These are phyloP conservation scores for Aureobasidium sp. DNA, from an alignment of 2,329 filamentous ascomycete species.

Conservation along the genomic window DNA sequence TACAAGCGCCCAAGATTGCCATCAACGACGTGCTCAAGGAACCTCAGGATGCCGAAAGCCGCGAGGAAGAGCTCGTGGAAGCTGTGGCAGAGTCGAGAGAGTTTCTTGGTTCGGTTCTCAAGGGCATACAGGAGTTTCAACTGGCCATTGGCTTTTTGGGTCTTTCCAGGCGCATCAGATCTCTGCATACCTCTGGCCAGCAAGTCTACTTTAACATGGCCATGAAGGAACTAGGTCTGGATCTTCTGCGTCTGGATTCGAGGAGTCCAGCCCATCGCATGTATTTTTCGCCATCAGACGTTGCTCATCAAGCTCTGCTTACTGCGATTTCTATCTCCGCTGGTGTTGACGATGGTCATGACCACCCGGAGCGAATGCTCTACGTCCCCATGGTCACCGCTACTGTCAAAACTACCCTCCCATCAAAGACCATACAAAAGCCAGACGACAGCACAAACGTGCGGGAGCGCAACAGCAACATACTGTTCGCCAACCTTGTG, in stretches of 20 bases:
- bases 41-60: conserved; percentile 61
- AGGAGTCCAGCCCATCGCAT: conserved; percentile 93
- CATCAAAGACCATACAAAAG: conserved; percentile 85
- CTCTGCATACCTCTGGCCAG: conserved; percentile 58
- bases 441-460: conserved; percentile 57
- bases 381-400: conserved; percentile 98
- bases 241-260: conserved; percentile 83
- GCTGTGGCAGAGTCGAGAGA: conserved; percentile 89
- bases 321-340: conserved; percentile 89
- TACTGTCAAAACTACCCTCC: conserved; percentile 85
- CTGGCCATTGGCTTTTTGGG: conserved; percentile 89
- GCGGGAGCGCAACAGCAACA: conserved; percentile 84
- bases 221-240: conserved; percentile 93
- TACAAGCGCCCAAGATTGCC: conserved; percentile 26
- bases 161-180: conserved; percentile 70
- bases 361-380: conserved; percentile 75
- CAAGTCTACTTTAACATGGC: conserved; percentile 78
- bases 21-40: conserved; percentile 17
- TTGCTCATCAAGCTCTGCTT: conserved; percentile 88
- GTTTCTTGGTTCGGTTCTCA: conserved; percentile 80
- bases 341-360: conserved; percentile 83
- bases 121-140: conserved; percentile 93
- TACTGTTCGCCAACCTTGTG: conserved; percentile 91
- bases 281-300: conserved; percentile 91
- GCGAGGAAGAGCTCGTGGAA: conserved; percentile 70